Conservation (phyloP, 2,329 filamentous ascomycete genomes). For the Microsporum canis region DNA sequence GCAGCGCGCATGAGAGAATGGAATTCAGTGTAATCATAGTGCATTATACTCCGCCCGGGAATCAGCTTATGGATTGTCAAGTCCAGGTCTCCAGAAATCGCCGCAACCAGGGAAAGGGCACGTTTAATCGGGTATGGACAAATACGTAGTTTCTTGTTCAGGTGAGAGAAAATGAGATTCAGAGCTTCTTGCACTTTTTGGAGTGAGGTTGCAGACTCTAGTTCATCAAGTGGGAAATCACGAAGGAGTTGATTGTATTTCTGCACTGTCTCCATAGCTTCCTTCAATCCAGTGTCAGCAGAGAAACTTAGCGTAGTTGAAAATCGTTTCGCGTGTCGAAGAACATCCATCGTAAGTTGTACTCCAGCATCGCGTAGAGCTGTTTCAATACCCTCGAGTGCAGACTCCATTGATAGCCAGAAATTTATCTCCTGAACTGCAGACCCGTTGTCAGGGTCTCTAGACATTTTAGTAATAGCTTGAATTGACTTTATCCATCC, state of each 20-base stretch:
- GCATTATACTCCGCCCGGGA: slow-evolving; percentile 76
- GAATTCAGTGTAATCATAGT: slow-evolving; percentile 87
- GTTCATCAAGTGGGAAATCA: slow-evolving; percentile 90
- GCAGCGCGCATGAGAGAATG: slow-evolving; percentile 71
- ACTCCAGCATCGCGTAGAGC: slow-evolving; percentile 86
- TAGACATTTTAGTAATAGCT: slow-evolving; percentile 84
- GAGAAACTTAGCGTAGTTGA: slow-evolving; percentile 95
- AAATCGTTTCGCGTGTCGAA: slow-evolving; percentile 95
- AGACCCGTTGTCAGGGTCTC: slow-evolving; percentile 65
- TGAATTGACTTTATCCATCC: slow-evolving; percentile 99
- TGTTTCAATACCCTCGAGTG: slow-evolving; percentile 78
- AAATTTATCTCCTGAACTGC: slow-evolving; percentile 98
- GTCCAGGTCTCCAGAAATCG: slow-evolving; percentile 88
- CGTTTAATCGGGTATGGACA: slow-evolving; percentile 90
- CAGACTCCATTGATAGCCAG: slow-evolving; percentile 94
- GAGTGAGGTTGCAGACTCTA: slow-evolving; percentile 82
- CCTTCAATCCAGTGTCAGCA: slow-evolving; percentile 89
- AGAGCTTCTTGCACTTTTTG: slow-evolving; percentile 82
- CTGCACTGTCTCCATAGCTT: slow-evolving; percentile 89
- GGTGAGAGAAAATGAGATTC: slow-evolving; percentile 76
- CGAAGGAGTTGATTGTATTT: slow-evolving; percentile 99
- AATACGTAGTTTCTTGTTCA: slow-evolving; percentile 96
- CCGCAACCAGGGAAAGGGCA: slow-evolving; percentile 87
- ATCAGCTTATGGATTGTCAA: slow-evolving; percentile 74
- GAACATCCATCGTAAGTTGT: slow-evolving; percentile 77